Evolutionary conservation across 2,329 filamentous ascomycete genomes (phyloP).

Genomic region (Lachnellula occidentalis): DNA sequence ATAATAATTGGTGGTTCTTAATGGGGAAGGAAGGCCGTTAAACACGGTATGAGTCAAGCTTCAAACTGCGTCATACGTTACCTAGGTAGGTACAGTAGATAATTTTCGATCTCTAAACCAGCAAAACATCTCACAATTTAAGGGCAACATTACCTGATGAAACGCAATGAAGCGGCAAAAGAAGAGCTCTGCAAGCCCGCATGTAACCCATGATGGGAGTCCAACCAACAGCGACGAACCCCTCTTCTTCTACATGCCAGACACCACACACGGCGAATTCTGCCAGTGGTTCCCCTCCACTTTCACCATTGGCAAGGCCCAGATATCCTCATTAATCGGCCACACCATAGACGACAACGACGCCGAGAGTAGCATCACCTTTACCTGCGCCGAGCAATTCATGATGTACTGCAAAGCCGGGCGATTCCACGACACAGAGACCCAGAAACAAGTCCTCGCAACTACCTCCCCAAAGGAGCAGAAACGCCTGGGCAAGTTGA

Average conservation of each 20-base stretch:
- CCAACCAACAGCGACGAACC: not conserved
- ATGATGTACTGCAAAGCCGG: conserved; percentile 40
- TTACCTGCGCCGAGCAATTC: conserved; percentile 36
- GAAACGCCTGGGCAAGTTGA: conserved; percentile 28
- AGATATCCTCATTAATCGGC: conserved; percentile 29
- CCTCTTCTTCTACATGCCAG: conserved; percentile 31
- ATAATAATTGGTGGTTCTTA: too few species aligned
- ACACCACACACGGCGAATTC: conserved; percentile 31
- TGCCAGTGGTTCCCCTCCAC: conserved; percentile 33
- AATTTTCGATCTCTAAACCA: not conserved
- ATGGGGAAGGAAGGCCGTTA: too few species aligned
- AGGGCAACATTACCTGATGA: conserved; percentile 4
- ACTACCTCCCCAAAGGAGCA: conserved; percentile 28
- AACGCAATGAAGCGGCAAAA: conserved; percentile 4
- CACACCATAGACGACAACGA: conserved; percentile 11
- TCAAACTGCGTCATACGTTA: too few species aligned
- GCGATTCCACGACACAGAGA: conserved; percentile 30
- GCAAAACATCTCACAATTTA: conserved; percentile 5
- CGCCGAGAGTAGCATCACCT: conserved; percentile 22
- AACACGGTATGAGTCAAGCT: too few species aligned
- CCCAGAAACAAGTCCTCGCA: conserved; percentile 24
- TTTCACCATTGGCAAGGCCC: conserved; percentile 28
- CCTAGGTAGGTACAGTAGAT: too few species aligned
- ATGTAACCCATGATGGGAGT: not conserved
- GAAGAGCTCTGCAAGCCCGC: not conserved